Evolutionary conservation across 228 moss, liverwort and hornwort species (phyloP).

Genomic region (Sphagnum fallax): DNA sequence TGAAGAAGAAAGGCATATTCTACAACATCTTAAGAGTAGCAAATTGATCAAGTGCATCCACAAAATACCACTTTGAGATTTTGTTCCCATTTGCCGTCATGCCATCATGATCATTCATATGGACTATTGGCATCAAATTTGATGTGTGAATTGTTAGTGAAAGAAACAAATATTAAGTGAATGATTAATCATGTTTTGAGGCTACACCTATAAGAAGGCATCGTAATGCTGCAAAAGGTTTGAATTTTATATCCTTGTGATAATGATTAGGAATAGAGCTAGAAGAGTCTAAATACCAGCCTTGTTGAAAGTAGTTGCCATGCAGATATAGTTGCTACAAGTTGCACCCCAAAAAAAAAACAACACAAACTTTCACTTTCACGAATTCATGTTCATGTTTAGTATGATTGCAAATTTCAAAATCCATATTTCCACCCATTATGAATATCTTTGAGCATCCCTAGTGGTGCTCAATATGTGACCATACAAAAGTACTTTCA

Average conservation of each 20-base stretch:
- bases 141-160: too few relatives aligned
- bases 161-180: too few relatives aligned
- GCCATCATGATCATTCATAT: background rate
- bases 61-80: conserved; percentile 64
- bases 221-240: conserved; percentile 45
- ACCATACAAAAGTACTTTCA: too few relatives aligned
- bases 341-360: conserved; percentile 22
- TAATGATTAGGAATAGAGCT: conserved; percentile 10
- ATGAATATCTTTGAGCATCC: too few relatives aligned
- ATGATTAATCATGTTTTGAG: too few relatives aligned
- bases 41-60: conserved; percentile 73
- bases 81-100: conserved; percentile 55
- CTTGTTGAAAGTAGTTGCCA: conserved; percentile 53
- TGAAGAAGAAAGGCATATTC: too few relatives aligned
- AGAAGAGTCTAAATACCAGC: conserved; percentile 38
- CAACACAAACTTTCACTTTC: background rate
- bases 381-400: background rate
- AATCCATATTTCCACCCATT: too few relatives aligned
- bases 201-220: conserved; percentile 74
- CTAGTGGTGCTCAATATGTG: too few relatives aligned
- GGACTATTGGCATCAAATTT: too few relatives aligned
- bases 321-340: conserved; percentile 89
- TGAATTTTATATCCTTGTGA: conserved; percentile 8
- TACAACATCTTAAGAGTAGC: conserved; percentile 63
- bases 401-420: too few relatives aligned